A percentile compares a stretch with the other conserved stretches of the same genome.
Evolutionary conservation across 2,329 filamentous ascomycete genomes (phyloP).

Genomic region (Byssothecium circinans): DNA sequence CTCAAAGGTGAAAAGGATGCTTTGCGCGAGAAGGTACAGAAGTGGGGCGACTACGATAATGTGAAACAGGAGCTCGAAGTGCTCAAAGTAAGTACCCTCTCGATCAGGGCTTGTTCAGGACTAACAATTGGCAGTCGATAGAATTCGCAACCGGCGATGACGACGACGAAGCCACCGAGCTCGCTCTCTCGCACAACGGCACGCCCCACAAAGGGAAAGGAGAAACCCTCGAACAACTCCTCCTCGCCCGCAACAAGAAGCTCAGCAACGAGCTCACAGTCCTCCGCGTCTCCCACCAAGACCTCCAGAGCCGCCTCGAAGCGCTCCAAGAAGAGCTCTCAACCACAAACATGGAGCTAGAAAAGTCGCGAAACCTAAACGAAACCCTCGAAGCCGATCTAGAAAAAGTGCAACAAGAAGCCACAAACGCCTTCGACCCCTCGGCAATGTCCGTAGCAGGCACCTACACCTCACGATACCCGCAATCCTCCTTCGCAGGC

Average conservation of each 20-base stretch:
- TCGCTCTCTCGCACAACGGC: conserved; percentile 50
- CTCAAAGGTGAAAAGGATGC: conserved; percentile 79
- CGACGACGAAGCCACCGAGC: conserved; percentile 54
- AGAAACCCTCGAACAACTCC: conserved; percentile 85
- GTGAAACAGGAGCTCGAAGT: conserved; percentile 95
- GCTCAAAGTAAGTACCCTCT: conserved; percentile 62
- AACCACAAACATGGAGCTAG: conserved; percentile 79
- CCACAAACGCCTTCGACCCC: conserved; percentile 76
- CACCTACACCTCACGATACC: conserved; percentile 81
- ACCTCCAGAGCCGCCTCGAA: conserved; percentile 79
- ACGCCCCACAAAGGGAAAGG: conserved; percentile 61
- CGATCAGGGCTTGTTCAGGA: background rate
- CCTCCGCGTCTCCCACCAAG: conserved; percentile 89
- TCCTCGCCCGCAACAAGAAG: conserved; percentile 95
- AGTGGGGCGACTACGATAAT: conserved; percentile 93
- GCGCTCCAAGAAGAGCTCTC: conserved; percentile 82
- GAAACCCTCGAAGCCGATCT: conserved; percentile 91
- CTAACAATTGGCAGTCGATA: conserved; percentile 64
- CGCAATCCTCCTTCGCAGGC: conserved; percentile 59
- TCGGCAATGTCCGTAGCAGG: conserved; percentile 91
- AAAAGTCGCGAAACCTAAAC: conserved; percentile 80
- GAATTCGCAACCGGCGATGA: conserved; percentile 88
- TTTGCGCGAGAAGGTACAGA: conserved; percentile 78
- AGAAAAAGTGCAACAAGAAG: conserved; percentile 81
- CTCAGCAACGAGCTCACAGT: conserved; percentile 91